phyloP scores from a whole-genome alignment of 163 green algal species.

The Scenedesmus sp. region DNA sequence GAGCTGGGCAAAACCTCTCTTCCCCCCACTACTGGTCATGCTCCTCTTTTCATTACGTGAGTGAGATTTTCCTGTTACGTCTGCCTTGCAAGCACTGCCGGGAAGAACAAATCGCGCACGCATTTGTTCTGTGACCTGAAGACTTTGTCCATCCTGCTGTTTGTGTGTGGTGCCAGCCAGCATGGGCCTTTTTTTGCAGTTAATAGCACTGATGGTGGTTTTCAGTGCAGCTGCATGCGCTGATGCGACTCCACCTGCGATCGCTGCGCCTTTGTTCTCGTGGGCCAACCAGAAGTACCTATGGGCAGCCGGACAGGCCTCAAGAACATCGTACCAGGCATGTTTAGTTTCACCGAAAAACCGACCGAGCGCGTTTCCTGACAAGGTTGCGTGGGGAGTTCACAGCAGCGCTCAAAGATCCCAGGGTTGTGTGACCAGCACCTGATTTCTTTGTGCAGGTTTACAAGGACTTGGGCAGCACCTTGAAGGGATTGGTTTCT shows the following conservation, averaged over 20 bases:
- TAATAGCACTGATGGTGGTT: background rate
- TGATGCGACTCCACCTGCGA: background rate
- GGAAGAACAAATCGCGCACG: background rate
- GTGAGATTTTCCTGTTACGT: background rate
- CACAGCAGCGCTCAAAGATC: background rate
- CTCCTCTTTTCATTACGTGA: background rate
- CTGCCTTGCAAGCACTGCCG: background rate
- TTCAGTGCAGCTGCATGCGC: background rate
- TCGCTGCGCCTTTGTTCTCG: slow-evolving; percentile 37
- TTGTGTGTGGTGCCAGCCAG: background rate
- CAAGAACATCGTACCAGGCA: slow-evolving; percentile 16
- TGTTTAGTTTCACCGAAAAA: background rate
- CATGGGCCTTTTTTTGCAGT: background rate
- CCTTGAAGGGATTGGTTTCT: background rate
- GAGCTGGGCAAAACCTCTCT: background rate
- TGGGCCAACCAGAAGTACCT: slow-evolving; percentile 34
- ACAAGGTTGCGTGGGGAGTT: background rate
- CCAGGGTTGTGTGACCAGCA: slow-evolving; percentile 3
- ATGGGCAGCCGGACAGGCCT: background rate
- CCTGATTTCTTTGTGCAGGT: background rate
- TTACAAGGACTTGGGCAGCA: slow-evolving; percentile 10
- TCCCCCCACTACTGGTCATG: background rate
- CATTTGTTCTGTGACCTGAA: background rate
- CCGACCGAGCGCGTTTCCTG: background rate
- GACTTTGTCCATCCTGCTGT: background rate